phyloP scores from a whole-genome alignment of 2,329 filamentous ascomycete species.

The Fusarium pilosicola region DNA sequence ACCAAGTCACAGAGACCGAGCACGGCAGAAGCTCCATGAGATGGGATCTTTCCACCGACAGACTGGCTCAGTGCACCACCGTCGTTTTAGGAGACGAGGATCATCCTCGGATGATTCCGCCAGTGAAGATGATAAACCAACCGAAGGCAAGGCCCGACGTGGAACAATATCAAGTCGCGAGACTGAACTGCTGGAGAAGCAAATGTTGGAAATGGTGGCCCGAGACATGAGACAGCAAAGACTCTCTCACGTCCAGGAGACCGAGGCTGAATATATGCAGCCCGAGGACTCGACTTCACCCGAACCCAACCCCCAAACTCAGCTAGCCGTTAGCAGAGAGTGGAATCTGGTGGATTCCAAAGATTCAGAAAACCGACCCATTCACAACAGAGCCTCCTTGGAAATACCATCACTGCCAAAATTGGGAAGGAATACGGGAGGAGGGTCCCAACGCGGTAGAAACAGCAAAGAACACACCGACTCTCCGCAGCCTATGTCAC shows the following conservation, averaged over 20 bases:
- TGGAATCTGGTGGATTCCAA: slow-evolving; percentile 54
- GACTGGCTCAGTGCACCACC: slow-evolving; percentile 59
- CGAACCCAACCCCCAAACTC: slow-evolving; percentile 43
- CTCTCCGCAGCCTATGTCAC: slow-evolving; percentile 61
- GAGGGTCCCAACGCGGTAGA: slow-evolving; percentile 55
- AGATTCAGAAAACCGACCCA: slow-evolving; percentile 51
- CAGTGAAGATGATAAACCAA: slow-evolving; percentile 59
- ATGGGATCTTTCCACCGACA: slow-evolving; percentile 66
- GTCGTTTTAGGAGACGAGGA: slow-evolving; percentile 60
- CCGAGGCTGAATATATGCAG: slow-evolving; percentile 50
- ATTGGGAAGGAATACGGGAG: slow-evolving; percentile 57
- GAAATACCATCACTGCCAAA: slow-evolving; percentile 42
- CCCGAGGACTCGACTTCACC: slow-evolving; percentile 48
- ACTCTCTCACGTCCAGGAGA: slow-evolving; percentile 46
- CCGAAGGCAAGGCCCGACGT: slow-evolving; percentile 48
- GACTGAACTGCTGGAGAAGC: slow-evolving; percentile 67
- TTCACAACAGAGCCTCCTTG: slow-evolving; percentile 31
- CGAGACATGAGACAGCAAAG: slow-evolving; percentile 59
- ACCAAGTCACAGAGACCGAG: slow-evolving; percentile 66
- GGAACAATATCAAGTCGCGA: slow-evolving; percentile 60
- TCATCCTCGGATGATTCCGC: slow-evolving; percentile 69
- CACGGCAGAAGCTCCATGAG: slow-evolving; percentile 68
- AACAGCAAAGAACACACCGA: slow-evolving; percentile 57
- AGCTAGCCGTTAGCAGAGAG: slow-evolving; percentile 47
- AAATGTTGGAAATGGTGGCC: slow-evolving; percentile 70